Base-by-base conservation (phyloP, 2,329 filamentous ascomycete genomes). In the Fusarium torulosum region DNA sequence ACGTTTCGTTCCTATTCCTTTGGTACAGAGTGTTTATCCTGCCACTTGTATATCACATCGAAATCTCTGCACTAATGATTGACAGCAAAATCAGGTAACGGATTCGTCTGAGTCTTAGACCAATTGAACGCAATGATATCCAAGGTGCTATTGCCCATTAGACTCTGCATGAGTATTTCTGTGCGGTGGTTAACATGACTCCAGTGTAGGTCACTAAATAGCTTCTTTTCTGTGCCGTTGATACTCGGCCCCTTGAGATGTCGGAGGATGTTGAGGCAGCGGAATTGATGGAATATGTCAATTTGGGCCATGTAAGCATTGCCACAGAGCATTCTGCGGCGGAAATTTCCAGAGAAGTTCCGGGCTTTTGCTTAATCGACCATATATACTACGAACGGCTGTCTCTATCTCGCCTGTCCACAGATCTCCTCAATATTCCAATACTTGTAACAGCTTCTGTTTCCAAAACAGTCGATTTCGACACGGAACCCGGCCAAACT, bases 281-380 rank as follows among this genome's bases (percentile, higher is more conserved):
- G 57, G 9, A 59, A 51, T 8, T 59, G 57, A 21, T 59, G 57
- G 2, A 59, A 59, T 53, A 59, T 59, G 2, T 59, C 57, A 8
- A 59, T 59, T 4, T 59, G 57, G 0, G 23, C 57, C 57, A 59
- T 59, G 7, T 59, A 59, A 1, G 57, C 57, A 11, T 59, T 40
- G 2, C 51, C 53, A 1, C 57, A 59, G 57, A 0, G 53, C 57
- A 37, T 59, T 59, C 4, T 59, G 19, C 4, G n/a, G n/a, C 0
- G 57, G 57, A 19, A 59, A 59, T n/a, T 59, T 59, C 25, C 59
- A 53, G 6, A 59, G 37, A 10, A 59, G 53, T 14, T 59, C 57
- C 17, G 57, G 57, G n/a, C n/a, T n/a, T n/a, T n/a, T n/a, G n/a
- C n/a, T n/a, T n/a, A n/a, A n/a, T n/a, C n/a, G n/a, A n/a, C n/a